A percentile compares a stretch with the other conserved stretches of the same genome.
These are phyloP conservation scores for Alternaria rosae DNA, from an alignment of 2,329 filamentous ascomycete species.

Conservation along the genomic window DNA sequence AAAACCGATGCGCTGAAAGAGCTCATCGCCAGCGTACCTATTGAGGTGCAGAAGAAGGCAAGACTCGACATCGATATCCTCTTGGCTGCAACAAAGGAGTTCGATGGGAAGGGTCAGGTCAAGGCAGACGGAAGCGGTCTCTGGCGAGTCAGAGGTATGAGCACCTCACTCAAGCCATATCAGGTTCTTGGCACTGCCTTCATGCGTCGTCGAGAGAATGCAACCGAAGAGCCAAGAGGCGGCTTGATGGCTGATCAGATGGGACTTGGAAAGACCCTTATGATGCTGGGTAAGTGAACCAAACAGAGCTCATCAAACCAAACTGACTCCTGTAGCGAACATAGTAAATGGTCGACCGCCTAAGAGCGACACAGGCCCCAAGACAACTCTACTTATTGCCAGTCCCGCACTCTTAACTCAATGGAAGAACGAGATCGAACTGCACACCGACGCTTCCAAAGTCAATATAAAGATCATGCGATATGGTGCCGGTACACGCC, in stretches of 20 bases:
- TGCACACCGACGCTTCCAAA: constrained; percentile 29
- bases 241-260: constrained; percentile 54
- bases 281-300: constrained; percentile 41
- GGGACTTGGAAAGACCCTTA: constrained; percentile 53
- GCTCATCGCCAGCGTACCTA: constrained; percentile 50
- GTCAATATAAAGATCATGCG: constrained; percentile 30
- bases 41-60: constrained; percentile 43
- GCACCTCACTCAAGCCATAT: constrained; percentile 54
- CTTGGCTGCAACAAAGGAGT: constrained; percentile 51
- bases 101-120: constrained; percentile 49
- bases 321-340: constrained; percentile 42
- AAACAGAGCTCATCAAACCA: neutral
- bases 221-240: constrained; percentile 44
- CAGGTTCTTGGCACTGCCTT: constrained; percentile 63
- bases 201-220: constrained; percentile 63
- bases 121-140: constrained; percentile 42
- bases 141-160: constrained; percentile 60
- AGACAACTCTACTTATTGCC: constrained; percentile 55
- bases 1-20: constrained; percentile 50
- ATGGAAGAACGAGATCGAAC: constrained; percentile 48
- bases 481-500: constrained; percentile 34
- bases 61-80: constrained; percentile 49
- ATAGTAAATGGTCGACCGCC: constrained; percentile 51
- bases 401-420: constrained; percentile 51
- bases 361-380: constrained; percentile 12